Conservation (phyloP, 148 eudicot genomes). For the Rheum nobile region DNA sequence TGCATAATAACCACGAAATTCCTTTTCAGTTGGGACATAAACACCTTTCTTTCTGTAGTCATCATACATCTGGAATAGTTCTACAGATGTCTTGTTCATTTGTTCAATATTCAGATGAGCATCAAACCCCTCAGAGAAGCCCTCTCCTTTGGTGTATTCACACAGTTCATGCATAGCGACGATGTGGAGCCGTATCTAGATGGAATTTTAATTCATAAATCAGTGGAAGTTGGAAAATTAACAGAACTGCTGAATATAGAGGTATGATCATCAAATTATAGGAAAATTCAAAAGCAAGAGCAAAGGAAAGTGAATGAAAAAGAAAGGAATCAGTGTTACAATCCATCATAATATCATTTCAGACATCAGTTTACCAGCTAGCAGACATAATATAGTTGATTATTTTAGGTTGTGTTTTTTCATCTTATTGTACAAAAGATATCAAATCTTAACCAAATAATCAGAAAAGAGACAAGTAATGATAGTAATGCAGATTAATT, state of each 20-base stretch:
- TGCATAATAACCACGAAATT: conserved; percentile 97
- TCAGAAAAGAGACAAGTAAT: background rate
- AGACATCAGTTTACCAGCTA: background rate
- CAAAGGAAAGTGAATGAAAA: background rate
- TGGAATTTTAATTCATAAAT: conserved; percentile 1
- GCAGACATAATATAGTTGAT: background rate
- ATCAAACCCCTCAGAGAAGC: conserved; percentile 94
- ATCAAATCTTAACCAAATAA: background rate
- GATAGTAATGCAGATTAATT: background rate
- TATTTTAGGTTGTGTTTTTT: background rate
- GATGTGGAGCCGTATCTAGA: conserved; percentile 94
- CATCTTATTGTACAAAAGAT: background rate
- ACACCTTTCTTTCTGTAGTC: conserved; percentile 91
- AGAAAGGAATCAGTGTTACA: background rate
- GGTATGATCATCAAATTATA: background rate
- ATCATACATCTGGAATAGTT: conserved; percentile 86
- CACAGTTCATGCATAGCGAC: conserved; percentile 96
- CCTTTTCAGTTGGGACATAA: conserved; percentile 65
- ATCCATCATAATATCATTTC: background rate
- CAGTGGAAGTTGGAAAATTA: background rate
- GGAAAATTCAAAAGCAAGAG: background rate
- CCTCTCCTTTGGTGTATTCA: conserved; percentile 90
- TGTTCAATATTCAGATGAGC: conserved; percentile 98
- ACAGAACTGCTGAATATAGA: background rate
- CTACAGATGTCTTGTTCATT: conserved; percentile 99